Evolutionary conservation across 2,329 filamentous ascomycete genomes (phyloP).

Genomic region (Diaporthe vexans): DNA sequence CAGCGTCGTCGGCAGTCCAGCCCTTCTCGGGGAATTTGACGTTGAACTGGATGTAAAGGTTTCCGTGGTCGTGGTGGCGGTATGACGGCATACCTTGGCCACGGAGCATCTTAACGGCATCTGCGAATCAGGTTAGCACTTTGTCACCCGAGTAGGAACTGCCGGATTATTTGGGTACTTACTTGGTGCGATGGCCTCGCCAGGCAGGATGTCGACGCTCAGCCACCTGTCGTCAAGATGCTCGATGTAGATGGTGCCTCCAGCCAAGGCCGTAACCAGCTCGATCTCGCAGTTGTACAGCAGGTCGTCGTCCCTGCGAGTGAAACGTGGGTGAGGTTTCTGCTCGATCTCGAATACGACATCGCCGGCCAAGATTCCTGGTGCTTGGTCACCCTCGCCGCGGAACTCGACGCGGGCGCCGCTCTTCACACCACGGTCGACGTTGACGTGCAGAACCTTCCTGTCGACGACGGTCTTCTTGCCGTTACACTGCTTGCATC

Average conservation of each 20-base stretch:
- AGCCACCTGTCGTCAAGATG: slow-evolving; percentile 98
- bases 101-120: slow-evolving; percentile 91
- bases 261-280: slow-evolving; percentile 92
- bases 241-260: slow-evolving; percentile 92
- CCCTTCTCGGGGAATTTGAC: slow-evolving; percentile 94
- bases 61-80: slow-evolving; percentile 94
- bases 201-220: slow-evolving; percentile 90
- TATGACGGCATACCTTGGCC: slow-evolving; percentile 98
- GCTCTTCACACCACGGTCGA: slow-evolving; percentile 92
- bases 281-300: slow-evolving; percentile 97
- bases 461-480: slow-evolving; percentile 99
- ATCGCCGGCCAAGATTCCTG: slow-evolving; percentile 92
- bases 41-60: slow-evolving; percentile 97
- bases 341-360: slow-evolving; percentile 99
- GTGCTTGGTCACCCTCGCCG: slow-evolving; percentile 95
- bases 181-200: slow-evolving; percentile 95
- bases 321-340: slow-evolving; percentile 97
- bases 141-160: background rate
- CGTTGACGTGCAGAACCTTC: slow-evolving; percentile 98
- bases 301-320: slow-evolving; percentile 94
- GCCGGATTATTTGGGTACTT: slow-evolving; percentile 55
- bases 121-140: slow-evolving; percentile 61
- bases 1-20: slow-evolving; percentile 75
- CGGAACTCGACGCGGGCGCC: slow-evolving; percentile 98
- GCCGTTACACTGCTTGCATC: slow-evolving; percentile 94